A percentile compares a stretch with the other conserved stretches of the same genome.
Conservation (phyloP, 1,284 basidiomycete species). For the Xerocomus nothofagi region DNA sequence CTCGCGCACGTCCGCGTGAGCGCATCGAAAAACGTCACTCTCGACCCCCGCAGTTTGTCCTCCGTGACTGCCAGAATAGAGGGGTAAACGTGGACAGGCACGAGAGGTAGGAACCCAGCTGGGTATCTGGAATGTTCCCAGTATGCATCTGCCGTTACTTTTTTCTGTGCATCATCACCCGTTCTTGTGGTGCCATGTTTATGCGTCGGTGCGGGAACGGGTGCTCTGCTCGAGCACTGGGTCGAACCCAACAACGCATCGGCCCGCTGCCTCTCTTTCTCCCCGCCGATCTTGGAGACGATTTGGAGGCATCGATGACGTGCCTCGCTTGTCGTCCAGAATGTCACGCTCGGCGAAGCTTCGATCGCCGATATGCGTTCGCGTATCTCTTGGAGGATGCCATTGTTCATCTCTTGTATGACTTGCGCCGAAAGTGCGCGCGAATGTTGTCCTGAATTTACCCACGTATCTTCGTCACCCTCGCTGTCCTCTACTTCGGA, state of each 20-base stretch:
- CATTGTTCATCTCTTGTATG: constrained; percentile 69
- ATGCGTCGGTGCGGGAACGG: not conserved
- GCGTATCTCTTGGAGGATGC: constrained; percentile 63
- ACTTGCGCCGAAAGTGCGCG: constrained; percentile 65
- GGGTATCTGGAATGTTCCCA: constrained; percentile 68
- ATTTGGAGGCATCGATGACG: constrained; percentile 67
- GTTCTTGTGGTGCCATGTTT: not conserved
- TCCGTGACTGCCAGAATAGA: constrained; percentile 17
- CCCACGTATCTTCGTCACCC: constrained; percentile 30
- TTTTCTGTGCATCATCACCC: not conserved
- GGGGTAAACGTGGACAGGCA: constrained; percentile 55
- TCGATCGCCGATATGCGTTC: constrained; percentile 40
- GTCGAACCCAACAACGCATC: constrained; percentile 50
- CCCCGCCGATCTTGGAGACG: constrained; percentile 70
- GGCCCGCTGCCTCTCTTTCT: constrained; percentile 57
- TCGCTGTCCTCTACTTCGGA: constrained; percentile 18
- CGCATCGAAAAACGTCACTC: constrained; percentile 40
- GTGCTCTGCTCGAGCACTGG: not conserved
- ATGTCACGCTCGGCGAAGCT: constrained; percentile 43
- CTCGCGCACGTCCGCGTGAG: constrained; percentile 50
- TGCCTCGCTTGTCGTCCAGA: constrained; percentile 80
- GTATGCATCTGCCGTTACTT: constrained; percentile 34
- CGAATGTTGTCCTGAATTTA: constrained; percentile 51
- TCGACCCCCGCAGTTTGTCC: not conserved
- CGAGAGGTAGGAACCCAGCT: constrained; percentile 47